Base-by-base conservation (phyloP, 2,329 filamentous ascomycete species). In the Ceratocystis smalleyi region DNA sequence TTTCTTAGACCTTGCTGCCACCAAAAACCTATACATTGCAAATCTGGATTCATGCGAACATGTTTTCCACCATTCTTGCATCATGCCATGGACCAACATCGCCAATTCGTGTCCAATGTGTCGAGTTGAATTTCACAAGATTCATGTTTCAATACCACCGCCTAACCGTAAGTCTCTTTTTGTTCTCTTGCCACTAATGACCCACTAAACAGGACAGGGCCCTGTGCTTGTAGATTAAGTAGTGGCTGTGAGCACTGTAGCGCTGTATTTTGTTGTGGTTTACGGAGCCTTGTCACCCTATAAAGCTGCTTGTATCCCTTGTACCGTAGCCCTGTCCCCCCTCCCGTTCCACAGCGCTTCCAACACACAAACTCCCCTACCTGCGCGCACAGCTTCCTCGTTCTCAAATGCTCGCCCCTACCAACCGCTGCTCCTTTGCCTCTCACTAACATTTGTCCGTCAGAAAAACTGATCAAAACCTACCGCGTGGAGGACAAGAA, bases 101-200 rank as follows among this genome's bases (percentile, higher is more conserved):
- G 92, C 94, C 68, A 99, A 97, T 76, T 96, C 91, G 73, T 99
- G 94, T 75, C 94, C 94, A 57, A 96, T 99, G 74, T 99, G 94
- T 76, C 88, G 94, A 69, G 88, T 89, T 70, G 84, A 82, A 68
- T 97, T 99, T 78, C 92, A 97, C 75, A 77, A 87, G 70, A 91
- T 99, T 69, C 85, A 94, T 73, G 85, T 99, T 67, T 61, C 59
- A 27, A 65, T 61, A 35, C 64, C 61, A 83, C 81, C 69, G 77
- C 63, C 91, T 71, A 88, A 89, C 79, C 89, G 90, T 94, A 82
- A 76, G 83, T 65, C 43, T 47, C 45, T 32, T 35, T 55, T 22
- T 22, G 35, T 43, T 22, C n/a, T 6, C 27, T 32, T 27, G 32
- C 62, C 62, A 61, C 61, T 68, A 67, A 61, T 70, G 71, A 67